These are phyloP conservation scores for Sequoiadendron giganteum DNA, from an alignment of 75 land plant species.

Conservation along the genomic window DNA sequence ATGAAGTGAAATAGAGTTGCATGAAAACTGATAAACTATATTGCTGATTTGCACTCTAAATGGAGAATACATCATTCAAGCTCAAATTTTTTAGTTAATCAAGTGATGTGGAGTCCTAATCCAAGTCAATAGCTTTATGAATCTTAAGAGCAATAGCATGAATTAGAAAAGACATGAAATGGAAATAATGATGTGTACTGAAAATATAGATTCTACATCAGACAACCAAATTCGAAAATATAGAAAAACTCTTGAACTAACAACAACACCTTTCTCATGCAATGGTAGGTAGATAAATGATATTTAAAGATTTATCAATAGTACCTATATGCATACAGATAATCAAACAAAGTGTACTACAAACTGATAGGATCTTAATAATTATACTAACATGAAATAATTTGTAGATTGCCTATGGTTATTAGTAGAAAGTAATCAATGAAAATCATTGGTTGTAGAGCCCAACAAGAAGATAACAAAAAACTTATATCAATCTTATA, in stretches of 20 bases:
- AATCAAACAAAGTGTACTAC: too few species aligned
- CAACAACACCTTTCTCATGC: background rate
- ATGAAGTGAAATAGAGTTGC: background rate
- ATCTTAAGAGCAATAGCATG: too few species aligned
- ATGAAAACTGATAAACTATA: background rate
- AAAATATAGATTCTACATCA: background rate
- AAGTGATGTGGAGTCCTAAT: constrained; percentile 27
- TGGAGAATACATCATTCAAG: constrained; percentile 69
- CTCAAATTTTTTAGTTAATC: constrained; percentile 14
- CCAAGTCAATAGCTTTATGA: constrained; percentile 11
- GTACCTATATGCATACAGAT: too few species aligned
- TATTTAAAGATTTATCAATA: background rate
- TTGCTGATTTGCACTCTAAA: constrained; percentile 62
- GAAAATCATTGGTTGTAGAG: background rate
- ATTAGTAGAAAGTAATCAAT: background rate
- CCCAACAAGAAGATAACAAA: background rate
- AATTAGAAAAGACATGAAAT: background rate
- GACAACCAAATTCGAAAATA: background rate
- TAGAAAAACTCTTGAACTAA: background rate
- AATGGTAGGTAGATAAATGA: background rate
- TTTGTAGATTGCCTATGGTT: too few species aligned
- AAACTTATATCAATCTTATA: too few species aligned
- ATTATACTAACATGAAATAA: too few species aligned
- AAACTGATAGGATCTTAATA: too few species aligned
- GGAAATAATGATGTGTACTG: background rate